Evolutionary conservation across 176 grass and related monocot genomes (phyloP).

Genomic region (Rhipidocladum racemiflorum): DNA sequence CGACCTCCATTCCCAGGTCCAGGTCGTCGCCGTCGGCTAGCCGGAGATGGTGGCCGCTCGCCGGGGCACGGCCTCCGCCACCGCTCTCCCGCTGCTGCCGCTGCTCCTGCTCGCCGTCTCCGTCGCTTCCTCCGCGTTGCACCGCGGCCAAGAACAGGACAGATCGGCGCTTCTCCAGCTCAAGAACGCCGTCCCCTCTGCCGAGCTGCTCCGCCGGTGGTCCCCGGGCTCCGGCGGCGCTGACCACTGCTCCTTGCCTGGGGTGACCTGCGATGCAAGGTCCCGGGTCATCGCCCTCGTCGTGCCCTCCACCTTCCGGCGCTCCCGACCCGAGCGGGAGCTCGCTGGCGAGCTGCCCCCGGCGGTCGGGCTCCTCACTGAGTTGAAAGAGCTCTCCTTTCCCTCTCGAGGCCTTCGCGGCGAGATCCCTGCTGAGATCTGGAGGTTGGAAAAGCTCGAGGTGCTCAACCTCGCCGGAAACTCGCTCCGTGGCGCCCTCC

Average conservation of each 20-base stretch:
- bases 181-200: conserved; percentile 38
- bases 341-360: conserved; percentile 42
- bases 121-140: conserved; percentile 1
- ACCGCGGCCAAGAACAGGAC: conserved; percentile 31
- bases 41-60: conserved; percentile 52
- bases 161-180: conserved; percentile 66
- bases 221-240: not conserved
- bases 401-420: conserved; percentile 52
- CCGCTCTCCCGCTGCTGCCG: not conserved
- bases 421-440: conserved; percentile 79
- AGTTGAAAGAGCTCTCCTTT: conserved; percentile 59
- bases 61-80: conserved; percentile 29
- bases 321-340: conserved; percentile 11
- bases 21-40: conserved; percentile 26
- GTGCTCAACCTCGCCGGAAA: conserved; percentile 65
- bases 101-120: conserved; percentile 30
- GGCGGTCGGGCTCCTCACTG: conserved; percentile 48
- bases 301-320: conserved; percentile 31
- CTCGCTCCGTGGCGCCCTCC: conserved; percentile 59
- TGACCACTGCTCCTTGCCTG: conserved; percentile 65
- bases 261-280: conserved; percentile 55
- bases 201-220: conserved; percentile 29
- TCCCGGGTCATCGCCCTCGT: conserved; percentile 59
- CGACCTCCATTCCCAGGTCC: not conserved
- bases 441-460: conserved; percentile 63